A percentile compares a stretch with the other conserved stretches of the same genome.
Conservation (phyloP, 2,329 filamentous ascomycete species). For the Pestalotiopsis sp. region DNA sequence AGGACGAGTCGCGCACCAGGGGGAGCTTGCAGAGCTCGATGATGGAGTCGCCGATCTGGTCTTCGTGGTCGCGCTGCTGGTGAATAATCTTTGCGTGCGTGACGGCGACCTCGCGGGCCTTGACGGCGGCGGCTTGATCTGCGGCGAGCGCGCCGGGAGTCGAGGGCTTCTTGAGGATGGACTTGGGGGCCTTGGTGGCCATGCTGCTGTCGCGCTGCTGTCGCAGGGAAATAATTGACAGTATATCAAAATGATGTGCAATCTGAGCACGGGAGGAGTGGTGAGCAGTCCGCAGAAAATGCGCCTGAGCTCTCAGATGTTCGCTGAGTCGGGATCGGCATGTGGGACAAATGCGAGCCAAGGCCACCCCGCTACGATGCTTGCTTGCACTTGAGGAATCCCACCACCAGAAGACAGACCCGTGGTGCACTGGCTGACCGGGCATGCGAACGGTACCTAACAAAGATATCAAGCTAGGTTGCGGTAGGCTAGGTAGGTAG, state of each 20-base stretch:
- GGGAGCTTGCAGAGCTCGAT: constrained; percentile 69
- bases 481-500: neutral
- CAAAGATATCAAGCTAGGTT: too few species aligned
- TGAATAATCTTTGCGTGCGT: constrained; percentile 83
- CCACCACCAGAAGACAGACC: neutral
- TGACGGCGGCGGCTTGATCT: constrained; percentile 33
- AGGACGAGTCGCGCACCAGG: constrained; percentile 28
- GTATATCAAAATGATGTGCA: neutral
- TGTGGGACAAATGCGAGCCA: neutral
- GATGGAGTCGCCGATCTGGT: constrained; percentile 70
- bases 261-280: neutral
- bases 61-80: constrained; percentile 76
- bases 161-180: constrained; percentile 61
- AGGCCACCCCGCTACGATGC: neutral
- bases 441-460: too few species aligned
- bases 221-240: neutral
- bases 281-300: neutral
- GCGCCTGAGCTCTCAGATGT: neutral
- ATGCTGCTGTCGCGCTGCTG: neutral
- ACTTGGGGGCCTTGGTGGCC: constrained; percentile 42
- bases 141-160: constrained; percentile 37
- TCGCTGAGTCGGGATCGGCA: neutral
- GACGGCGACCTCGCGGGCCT: constrained; percentile 65
- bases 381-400: neutral
- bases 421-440: neutral